A percentile compares a stretch with the other conserved stretches of the same genome.
phyloP scores from a whole-genome alignment of 2,329 filamentous ascomycete species.

The Graphilbum fragrans region DNA sequence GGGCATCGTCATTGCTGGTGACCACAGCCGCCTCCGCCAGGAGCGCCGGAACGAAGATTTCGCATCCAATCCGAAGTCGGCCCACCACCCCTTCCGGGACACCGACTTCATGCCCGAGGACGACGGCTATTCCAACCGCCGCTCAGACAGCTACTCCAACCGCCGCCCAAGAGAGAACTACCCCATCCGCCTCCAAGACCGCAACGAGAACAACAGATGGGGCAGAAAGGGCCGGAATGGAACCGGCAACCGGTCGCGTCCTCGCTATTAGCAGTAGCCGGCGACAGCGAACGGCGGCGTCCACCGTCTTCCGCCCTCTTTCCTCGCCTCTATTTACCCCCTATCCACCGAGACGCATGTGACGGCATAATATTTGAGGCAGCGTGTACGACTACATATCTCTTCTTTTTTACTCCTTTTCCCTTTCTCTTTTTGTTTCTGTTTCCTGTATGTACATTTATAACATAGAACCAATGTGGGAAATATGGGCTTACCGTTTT shows the following conservation, averaged over 20 bases:
- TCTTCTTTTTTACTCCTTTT: background rate
- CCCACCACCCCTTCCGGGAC: too few relatives aligned
- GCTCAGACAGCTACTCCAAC: background rate
- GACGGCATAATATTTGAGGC: too few relatives aligned
- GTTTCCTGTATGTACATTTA: too few relatives aligned
- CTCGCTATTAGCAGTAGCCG: too few relatives aligned
- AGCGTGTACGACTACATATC: background rate
- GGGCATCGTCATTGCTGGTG: constrained; percentile 3
- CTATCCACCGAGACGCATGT: too few relatives aligned
- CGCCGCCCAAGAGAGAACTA: background rate
- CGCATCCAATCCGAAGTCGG: background rate
- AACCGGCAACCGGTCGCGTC: background rate
- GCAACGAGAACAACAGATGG: background rate
- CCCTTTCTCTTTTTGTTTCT: too few relatives aligned
- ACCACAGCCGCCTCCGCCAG: background rate
- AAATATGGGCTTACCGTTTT: too few relatives aligned
- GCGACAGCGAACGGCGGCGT: too few relatives aligned
- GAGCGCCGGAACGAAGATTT: background rate
- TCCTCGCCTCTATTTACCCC: background rate
- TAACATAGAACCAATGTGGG: too few relatives aligned
- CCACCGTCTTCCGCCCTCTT: background rate
- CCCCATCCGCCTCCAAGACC: background rate
- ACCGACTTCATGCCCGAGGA: too few relatives aligned
- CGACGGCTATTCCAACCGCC: too few relatives aligned
- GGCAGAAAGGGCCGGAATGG: background rate